phyloP scores from a whole-genome alignment of 2,329 filamentous ascomycete species.

The Cladosporium sp. region DNA sequence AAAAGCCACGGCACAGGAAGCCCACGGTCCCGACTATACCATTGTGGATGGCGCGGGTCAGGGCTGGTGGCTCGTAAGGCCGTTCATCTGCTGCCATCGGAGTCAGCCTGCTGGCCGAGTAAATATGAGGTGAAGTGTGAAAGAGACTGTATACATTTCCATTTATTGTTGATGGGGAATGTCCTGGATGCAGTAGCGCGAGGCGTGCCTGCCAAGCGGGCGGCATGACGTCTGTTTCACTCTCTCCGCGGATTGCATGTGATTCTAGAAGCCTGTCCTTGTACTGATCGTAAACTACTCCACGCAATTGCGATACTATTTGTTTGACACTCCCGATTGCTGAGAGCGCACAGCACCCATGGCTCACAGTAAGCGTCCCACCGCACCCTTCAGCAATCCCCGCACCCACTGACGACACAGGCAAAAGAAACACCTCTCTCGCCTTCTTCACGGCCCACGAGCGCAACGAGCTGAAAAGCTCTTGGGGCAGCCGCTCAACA shows the following conservation, averaged over 20 bases:
- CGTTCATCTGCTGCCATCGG: slow-evolving; percentile 34
- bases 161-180: background rate
- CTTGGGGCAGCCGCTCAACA: slow-evolving; percentile 79
- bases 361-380: slow-evolving; percentile 24
- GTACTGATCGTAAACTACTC: no score
- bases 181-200: background rate
- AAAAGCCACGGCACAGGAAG: slow-evolving; percentile 66
- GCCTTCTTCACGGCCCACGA: slow-evolving; percentile 94
- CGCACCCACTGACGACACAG: slow-evolving; percentile 21
- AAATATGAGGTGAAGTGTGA: background rate
- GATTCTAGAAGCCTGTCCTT: background rate
- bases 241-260: background rate
- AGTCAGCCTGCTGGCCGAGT: background rate
- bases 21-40: slow-evolving; percentile 71
- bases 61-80: slow-evolving; percentile 54
- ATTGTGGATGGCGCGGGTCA: slow-evolving; percentile 71
- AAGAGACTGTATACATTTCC: background rate
- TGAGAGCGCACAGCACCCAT: slow-evolving; percentile 9
- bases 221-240: slow-evolving; percentile 9
- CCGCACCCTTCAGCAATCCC: background rate
- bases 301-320: no score
- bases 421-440: slow-evolving; percentile 84
- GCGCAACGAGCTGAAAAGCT: slow-evolving; percentile 71
- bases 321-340: background rate
- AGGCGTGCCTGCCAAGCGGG: slow-evolving; percentile 10